These are phyloP conservation scores for Xylariaceae sp. DNA, from an alignment of 2,329 filamentous ascomycete species.

Conservation along the genomic window DNA sequence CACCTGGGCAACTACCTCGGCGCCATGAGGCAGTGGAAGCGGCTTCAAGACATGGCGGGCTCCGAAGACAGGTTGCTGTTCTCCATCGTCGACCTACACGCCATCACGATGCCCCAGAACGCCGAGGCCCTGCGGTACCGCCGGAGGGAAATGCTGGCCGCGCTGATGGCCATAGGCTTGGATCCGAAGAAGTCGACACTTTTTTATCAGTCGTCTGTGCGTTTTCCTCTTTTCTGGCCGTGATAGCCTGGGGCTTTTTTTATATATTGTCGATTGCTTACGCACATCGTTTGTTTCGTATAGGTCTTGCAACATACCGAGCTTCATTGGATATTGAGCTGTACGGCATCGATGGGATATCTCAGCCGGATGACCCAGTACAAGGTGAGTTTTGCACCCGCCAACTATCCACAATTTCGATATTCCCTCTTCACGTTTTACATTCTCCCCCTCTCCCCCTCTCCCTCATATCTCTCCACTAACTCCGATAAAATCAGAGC, in stretches of 20 bases:
- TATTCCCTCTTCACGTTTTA: no score
- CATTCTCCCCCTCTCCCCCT: no score
- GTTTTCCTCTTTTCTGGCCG: conserved; percentile 23
- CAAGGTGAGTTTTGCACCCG: conserved; percentile 77
- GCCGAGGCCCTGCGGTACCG: conserved; percentile 54
- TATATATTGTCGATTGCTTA: no score
- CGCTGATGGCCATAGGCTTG: conserved; percentile 77
- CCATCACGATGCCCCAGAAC: conserved; percentile 74
- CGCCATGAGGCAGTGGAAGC: conserved; percentile 80
- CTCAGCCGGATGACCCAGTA: conserved; percentile 99
- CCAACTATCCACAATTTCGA: no score
- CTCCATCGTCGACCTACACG: conserved; percentile 89
- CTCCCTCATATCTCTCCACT: no score
- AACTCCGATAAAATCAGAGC: conserved; percentile 44
- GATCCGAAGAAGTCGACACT: conserved; percentile 70
- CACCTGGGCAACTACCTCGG: conserved; percentile 95
- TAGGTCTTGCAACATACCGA: conserved; percentile 76
- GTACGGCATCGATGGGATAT: conserved; percentile 85
- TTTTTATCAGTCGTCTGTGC: conserved; percentile 75
- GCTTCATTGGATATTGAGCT: conserved; percentile 95
- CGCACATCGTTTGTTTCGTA: no score
- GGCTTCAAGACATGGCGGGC: conserved; percentile 61
- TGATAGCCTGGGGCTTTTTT: neutral
- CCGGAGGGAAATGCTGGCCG: conserved; percentile 71
- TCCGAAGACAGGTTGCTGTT: conserved; percentile 63